Evolutionary conservation across 1,284 basidiomycete genomes (phyloP).

Genomic region (Sporisorium reilianum): DNA sequence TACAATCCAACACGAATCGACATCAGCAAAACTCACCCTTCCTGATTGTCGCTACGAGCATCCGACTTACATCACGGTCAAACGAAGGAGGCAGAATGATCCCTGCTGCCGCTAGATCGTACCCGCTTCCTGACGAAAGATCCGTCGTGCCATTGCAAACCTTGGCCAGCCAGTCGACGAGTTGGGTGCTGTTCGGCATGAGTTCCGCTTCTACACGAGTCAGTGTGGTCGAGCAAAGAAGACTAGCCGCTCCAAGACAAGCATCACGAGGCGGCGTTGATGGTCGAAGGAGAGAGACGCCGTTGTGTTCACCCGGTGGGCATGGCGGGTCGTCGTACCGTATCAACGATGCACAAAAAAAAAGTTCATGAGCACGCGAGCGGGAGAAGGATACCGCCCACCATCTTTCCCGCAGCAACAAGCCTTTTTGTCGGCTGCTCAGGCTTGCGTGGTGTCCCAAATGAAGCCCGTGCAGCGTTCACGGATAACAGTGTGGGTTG

Average conservation of each 20-base stretch:
- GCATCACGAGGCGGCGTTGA: background rate
- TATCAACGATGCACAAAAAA: background rate
- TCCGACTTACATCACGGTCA: slow-evolving; percentile 27
- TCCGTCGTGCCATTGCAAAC: background rate
- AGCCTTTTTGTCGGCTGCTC: no score
- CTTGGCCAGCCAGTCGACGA: slow-evolving; percentile 3
- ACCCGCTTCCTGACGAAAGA: background rate
- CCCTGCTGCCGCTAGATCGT: background rate
- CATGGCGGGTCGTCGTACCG: background rate
- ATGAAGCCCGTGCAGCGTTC: background rate
- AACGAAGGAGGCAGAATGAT: slow-evolving; percentile 11
- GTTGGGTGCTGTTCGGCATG: background rate
- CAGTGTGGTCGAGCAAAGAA: background rate
- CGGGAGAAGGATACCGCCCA: background rate
- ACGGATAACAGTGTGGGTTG: no score
- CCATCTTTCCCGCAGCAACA: background rate
- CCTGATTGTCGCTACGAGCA: no score
- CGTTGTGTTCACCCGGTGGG: background rate
- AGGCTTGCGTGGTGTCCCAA: background rate
- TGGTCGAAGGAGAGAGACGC: background rate
- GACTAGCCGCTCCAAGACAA: no score
- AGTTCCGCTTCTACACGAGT: background rate
- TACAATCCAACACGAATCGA: background rate
- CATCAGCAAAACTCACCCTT: no score
- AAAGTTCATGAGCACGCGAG: background rate